phyloP scores from a whole-genome alignment of 1,284 basidiomycete genomes.

The Schizophyllum amplum region DNA sequence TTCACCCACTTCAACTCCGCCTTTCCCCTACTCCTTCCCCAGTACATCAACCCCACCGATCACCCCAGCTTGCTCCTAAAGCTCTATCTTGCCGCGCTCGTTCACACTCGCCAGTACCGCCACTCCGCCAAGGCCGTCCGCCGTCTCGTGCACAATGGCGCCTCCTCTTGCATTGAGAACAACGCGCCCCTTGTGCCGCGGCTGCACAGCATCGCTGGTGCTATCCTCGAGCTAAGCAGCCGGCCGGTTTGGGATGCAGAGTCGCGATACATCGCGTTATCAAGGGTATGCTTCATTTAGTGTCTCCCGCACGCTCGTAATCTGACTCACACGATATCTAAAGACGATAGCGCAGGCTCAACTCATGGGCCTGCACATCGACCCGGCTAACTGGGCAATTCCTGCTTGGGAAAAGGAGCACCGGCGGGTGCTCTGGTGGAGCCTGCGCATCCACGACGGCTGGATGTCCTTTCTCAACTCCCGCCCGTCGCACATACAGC shows the following conservation, averaged over 20 bases:
- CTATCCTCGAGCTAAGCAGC: constrained; percentile 15
- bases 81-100: constrained; percentile 15
- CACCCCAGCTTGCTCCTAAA: constrained; percentile 11
- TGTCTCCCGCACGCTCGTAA: not conserved
- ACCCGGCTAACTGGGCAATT: constrained; percentile 16
- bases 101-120: constrained; percentile 13
- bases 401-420: constrained; percentile 19
- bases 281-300: constrained; percentile 8
- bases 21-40: constrained; percentile 13
- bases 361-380: constrained; percentile 17
- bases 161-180: not conserved
- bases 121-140: constrained; percentile 7
- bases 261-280: constrained; percentile 13
- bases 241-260: constrained; percentile 14
- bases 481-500: constrained; percentile 19
- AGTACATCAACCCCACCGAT: constrained; percentile 8
- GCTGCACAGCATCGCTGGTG: constrained; percentile 12
- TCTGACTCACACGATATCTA: not conserved
- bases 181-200: constrained; percentile 6
- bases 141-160: constrained; percentile 5
- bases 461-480: constrained; percentile 20
- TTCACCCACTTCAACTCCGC: constrained; percentile 10
- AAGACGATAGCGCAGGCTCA: constrained; percentile 19
- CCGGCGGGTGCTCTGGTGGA: constrained; percentile 16
- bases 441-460: constrained; percentile 16